Percentiles rank a stretch among this genome's conserved stretches.
Conservation (phyloP, 179 eudicot species). For the Beta lomatogona region DNA sequence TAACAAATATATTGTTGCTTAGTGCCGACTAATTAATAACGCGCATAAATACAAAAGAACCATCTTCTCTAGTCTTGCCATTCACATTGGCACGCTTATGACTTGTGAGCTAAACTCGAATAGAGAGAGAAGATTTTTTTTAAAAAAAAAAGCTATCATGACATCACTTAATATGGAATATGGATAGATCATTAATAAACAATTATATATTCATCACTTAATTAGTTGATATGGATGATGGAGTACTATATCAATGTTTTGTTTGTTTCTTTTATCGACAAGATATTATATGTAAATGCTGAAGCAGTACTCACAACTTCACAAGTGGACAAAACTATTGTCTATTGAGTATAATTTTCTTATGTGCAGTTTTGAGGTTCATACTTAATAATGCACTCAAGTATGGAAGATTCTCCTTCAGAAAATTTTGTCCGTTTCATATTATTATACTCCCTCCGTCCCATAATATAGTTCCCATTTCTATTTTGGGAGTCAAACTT, state of each 20-base stretch:
- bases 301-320: not conserved
- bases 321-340: not conserved
- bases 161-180: not conserved
- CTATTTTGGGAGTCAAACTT: no score
- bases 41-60: not conserved
- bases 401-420: not conserved
- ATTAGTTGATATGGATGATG: not conserved
- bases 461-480: no score
- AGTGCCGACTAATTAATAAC: no score
- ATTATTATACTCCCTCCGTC: no score
- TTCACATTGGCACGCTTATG: constrained; percentile 25
- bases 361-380: not conserved
- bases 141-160: not conserved
- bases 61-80: constrained; percentile 1
- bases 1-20: no score
- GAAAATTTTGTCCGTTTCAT: no score
- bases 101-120: no score
- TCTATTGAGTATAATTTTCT: not conserved
- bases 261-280: no score
- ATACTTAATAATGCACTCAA: not conserved
- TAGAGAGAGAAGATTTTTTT: no score
- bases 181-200: not conserved
- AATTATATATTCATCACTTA: no score
- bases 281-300: no score
- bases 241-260: not conserved